These are phyloP conservation scores for Clonostachys rosea DNA, from an alignment of 2,329 filamentous ascomycete species.

Conservation along the genomic window DNA sequence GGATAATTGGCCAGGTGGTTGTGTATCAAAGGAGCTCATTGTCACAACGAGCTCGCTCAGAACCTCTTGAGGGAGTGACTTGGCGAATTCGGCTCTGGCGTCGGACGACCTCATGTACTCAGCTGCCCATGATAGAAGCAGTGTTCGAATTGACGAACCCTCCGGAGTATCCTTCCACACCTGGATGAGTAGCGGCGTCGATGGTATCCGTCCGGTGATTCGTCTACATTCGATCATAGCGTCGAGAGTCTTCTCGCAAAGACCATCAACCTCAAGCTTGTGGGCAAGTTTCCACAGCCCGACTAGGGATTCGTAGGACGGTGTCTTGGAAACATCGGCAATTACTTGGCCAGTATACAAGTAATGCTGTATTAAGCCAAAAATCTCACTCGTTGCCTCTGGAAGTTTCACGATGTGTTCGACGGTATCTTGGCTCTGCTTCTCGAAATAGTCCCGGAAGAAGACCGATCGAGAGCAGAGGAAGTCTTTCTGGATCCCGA, in stretches of 20 bases:
- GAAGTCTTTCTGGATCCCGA: conserved; percentile 55
- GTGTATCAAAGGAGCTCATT: conserved; percentile 50
- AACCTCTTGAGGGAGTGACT: conserved; percentile 57
- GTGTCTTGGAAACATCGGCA: conserved; percentile 31
- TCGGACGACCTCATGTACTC: conserved; percentile 59
- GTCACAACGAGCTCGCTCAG: conserved; percentile 57
- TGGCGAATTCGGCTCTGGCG: conserved; percentile 51
- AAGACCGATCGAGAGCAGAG: conserved; percentile 45
- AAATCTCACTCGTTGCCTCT: conserved; percentile 41
- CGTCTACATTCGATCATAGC: conserved; percentile 53
- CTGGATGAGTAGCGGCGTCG: conserved; percentile 52
- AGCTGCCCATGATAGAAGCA: conserved; percentile 57
- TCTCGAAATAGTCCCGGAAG: conserved; percentile 40
- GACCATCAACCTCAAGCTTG: conserved; percentile 44
- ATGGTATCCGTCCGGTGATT: conserved; percentile 49
- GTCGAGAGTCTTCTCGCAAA: conserved; percentile 51
- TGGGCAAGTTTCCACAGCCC: conserved; percentile 52
- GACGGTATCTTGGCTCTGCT: conserved; percentile 27
- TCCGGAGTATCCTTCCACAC: conserved; percentile 60
- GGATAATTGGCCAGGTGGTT: conserved; percentile 20
- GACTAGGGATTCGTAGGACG: conserved; percentile 49
- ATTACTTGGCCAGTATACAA: conserved; percentile 47
- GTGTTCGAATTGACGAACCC: conserved; percentile 52
- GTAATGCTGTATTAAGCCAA: conserved; percentile 50
- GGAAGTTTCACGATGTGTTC: conserved; percentile 47